Evolutionary conservation across 2,329 filamentous ascomycete genomes (phyloP), one percentile per base, ranked within the genome.

Genomic region (Colletotrichum noveboracense): DNA sequence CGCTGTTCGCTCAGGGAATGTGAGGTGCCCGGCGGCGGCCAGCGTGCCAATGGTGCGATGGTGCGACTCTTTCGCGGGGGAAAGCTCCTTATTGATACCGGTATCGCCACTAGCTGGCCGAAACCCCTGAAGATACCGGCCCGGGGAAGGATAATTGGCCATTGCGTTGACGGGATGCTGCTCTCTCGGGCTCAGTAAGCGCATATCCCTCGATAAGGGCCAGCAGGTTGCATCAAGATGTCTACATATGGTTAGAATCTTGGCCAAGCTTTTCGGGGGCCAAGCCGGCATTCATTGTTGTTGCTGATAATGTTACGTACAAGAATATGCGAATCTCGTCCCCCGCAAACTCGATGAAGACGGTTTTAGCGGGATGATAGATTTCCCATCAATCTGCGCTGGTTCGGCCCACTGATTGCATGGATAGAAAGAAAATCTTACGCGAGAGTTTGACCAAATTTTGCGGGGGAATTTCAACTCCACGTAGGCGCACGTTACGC

Each of bases 401-500:
- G 48, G 32, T 14, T 38, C 24, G 52, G 28, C 21, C 72, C 52
- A 71, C 72, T 66, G 61, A 71, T 75, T 71, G 38, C 68, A 61
- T 38, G 68, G 52, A 43, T 62, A 7, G n/a, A 13, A 28, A 21
- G 72, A 71, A 75, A 61, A 75, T 75, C 72, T 75, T 75, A 75
- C 72, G 72, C 28, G 18, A 71, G 48, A 75, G 30, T 16, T 71
- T 75, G 52, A 60, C 36, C 21, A 43, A 68, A 61, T 10, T 61
- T 55, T 75, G 68, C 72, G 68, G 72, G 72, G 68, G 36, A 55
- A 38, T 14, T 21, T 4, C 10, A 9, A 66, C 65, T 26, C 60
- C 16, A 38, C n/a, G 32, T 38, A 36, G 32, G 12, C n/a, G 32
- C 32, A 38, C 16, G 21, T 21, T 24, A 12, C 36, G 61, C 34